These are phyloP conservation scores for Trichosanthes cucumerina DNA, from an alignment of 306 rosid genomes.

Conservation along the genomic window DNA sequence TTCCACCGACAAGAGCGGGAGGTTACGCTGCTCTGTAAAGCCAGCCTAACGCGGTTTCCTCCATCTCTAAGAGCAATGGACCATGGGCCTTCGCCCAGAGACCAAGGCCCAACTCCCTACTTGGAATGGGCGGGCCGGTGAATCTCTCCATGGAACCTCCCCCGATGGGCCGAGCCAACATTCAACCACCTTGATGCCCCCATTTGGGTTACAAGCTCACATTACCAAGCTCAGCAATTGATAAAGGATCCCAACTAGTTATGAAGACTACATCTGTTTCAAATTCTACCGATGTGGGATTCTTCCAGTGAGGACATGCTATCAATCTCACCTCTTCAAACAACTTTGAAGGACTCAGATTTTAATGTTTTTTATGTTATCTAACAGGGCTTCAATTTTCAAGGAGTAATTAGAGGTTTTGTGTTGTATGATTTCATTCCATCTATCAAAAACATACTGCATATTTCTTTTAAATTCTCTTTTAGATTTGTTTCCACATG, in stretches of 20 bases:
- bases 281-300: background rate
- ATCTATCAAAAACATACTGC: no score
- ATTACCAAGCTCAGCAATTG: background rate
- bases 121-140: background rate
- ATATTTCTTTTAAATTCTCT: no score
- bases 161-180: no score
- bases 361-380: no score
- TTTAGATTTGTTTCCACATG: no score
- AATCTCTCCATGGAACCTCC: fast-evolving
- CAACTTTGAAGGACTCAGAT: background rate
- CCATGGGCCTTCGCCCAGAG: background rate
- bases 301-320: no score
- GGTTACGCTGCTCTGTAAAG: constrained; percentile 25
- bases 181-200: background rate
- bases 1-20: constrained; percentile 19
- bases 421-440: background rate
- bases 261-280: background rate
- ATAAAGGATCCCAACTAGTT: no score
- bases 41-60: constrained; percentile 25
- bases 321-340: no score
- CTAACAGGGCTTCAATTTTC: background rate
- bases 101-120: background rate
- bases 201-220: constrained; percentile 2
- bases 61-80: background rate
- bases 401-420: no score